Evolutionary conservation across 208 protist genomes (phyloP).

Genomic region (Vickermania spadyakhi): DNA sequence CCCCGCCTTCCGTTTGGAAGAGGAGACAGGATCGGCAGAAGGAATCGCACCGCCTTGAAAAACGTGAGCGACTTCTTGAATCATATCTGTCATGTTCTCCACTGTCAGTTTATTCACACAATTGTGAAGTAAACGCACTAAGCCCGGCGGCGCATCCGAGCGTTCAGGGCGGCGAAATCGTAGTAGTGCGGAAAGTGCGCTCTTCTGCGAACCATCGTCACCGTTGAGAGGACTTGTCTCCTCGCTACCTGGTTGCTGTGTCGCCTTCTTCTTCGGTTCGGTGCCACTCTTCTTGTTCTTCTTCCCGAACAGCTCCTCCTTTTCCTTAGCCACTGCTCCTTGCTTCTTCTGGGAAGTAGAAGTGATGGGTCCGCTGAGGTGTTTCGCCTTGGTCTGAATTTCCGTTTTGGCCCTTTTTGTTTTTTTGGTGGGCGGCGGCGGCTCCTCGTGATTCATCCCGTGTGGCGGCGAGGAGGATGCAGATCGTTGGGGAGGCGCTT

Average conservation of each 20-base stretch:
- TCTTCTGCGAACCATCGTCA: background rate
- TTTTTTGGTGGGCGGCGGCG: too few relatives aligned
- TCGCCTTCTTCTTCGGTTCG: too few relatives aligned
- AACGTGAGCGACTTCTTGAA: slow-evolving; percentile 22
- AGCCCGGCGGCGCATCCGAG: slow-evolving; percentile 10
- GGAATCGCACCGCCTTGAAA: background rate
- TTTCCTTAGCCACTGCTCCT: background rate
- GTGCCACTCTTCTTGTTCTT: background rate
- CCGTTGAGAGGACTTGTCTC: too few relatives aligned
- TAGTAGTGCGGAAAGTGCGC: background rate
- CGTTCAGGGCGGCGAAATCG: background rate
- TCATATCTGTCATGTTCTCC: slow-evolving; percentile 59
- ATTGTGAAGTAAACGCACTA: slow-evolving; percentile 33
- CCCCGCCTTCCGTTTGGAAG: slow-evolving; percentile 9
- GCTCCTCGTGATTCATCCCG: too few relatives aligned
- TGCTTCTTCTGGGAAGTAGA: background rate
- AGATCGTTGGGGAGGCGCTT: too few relatives aligned
- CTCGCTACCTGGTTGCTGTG: too few relatives aligned
- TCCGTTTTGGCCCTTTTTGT: background rate
- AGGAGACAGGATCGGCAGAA: slow-evolving; percentile 16
- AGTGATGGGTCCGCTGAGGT: too few relatives aligned
- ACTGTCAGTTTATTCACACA: slow-evolving; percentile 73
- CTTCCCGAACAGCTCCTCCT: background rate
- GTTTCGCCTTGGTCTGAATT: background rate
- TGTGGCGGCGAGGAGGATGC: too few relatives aligned